phyloP scores from a whole-genome alignment of 352 stramenopile species.

The Phytopythium montanum region DNA sequence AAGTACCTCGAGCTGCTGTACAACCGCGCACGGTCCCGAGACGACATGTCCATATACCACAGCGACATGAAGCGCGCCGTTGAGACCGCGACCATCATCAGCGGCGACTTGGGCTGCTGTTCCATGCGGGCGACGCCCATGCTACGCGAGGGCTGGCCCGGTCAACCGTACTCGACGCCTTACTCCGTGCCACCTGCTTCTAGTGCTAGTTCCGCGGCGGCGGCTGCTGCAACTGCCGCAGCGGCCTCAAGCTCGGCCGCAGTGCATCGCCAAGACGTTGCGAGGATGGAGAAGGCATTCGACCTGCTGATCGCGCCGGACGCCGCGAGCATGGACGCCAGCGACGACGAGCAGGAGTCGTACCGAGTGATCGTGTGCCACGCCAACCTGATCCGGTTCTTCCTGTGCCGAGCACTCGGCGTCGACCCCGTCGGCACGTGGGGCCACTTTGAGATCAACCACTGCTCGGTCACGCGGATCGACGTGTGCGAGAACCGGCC shows the following conservation, averaged over 20 bases:
- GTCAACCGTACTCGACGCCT: conserved; percentile 44
- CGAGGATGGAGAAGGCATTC: conserved; percentile 67
- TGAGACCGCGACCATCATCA: conserved; percentile 64
- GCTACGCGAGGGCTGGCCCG: conserved; percentile 77
- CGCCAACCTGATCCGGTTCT: conserved; percentile 82
- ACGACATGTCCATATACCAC: conserved; percentile 60
- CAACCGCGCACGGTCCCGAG: conserved; percentile 43
- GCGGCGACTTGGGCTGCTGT: conserved; percentile 42
- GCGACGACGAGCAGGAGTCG: conserved; percentile 44
- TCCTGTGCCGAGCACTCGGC: conserved; percentile 70
- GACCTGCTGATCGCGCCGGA: conserved; percentile 36
- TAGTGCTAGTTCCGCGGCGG: conserved; percentile 5
- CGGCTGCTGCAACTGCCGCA: conserved; percentile 5
- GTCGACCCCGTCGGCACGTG: conserved; percentile 54
- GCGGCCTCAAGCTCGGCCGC: conserved; percentile 19
- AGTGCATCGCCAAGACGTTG: conserved; percentile 36
- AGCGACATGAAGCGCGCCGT: conserved; percentile 77
- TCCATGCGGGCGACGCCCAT: conserved; percentile 36
- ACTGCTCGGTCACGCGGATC: conserved; percentile 77
- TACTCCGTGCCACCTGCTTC: neutral
- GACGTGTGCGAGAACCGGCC: conserved; percentile 63
- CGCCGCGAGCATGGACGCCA: conserved; percentile 14
- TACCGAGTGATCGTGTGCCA: conserved; percentile 80
- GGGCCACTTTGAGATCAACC: conserved; percentile 85
- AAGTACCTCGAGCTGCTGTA: conserved; percentile 62